Base-by-base conservation (phyloP, 441 rosid species). In the Isatis lusitanica region DNA sequence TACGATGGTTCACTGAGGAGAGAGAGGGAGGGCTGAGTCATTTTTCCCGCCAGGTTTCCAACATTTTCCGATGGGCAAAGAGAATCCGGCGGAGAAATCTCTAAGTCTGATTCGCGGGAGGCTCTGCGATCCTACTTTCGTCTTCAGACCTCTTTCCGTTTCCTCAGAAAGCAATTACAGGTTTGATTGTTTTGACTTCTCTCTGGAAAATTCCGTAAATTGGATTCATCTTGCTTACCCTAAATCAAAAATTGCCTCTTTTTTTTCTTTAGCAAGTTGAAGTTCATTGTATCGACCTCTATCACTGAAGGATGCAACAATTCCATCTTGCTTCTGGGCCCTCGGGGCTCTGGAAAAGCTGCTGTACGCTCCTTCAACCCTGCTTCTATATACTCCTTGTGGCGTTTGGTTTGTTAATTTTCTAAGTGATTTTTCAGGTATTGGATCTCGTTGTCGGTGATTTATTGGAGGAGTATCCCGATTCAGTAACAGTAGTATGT, bases 311-410 rank as follows among this genome's bases (percentile, higher is more conserved):
- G 86, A 4, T 91, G 97, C 86, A 95, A 93, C 87, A 93, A 95
- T 76, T 93, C 99, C 5, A 75, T 91, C 80, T 79, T 94, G 72
- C 97, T 94, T 70, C 91, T 95, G 13, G 97, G 99, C 38, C 95
- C 98, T 55, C 97, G 97, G 18, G 97, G 98, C 58, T 90, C 95
- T n/a, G 98, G 98, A 52, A 93, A 95, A 81, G 61, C 75, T 2
- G 88, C 97, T n/a, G 99, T 95, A 82, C 63, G 79, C 38, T 56
- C 24, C 60, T 62, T 62, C 5, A 15, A 33, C 58, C 15, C 24
- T 57, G 9, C 35, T 17, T 60, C 58, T 39, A 42, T 40, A 44
- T 16, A 48, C 78, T 57, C 58, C 9, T 42, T 8, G 30, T 26
- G 35, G 38, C n/a, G 13, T 50, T 44, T 36, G 5, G 43, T 47